Base-by-base conservation (phyloP, 2,329 filamentous ascomycete genomes). In the Conoideocrella luteorostrata region DNA sequence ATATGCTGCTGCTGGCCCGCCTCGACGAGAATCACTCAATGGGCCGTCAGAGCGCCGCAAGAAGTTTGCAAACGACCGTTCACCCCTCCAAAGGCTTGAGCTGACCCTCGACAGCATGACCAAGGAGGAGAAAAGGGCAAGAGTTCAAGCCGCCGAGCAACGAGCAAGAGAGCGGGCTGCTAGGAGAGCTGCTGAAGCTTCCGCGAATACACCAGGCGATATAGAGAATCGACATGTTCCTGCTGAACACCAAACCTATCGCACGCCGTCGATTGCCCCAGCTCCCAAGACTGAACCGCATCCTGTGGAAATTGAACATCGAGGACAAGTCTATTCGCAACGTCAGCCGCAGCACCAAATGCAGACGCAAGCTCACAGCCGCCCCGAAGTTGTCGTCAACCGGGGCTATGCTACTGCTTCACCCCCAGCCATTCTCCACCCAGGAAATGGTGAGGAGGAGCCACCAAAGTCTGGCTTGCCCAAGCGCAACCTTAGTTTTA, bases 81-180 rank as follows among this genome's bases (percentile, higher is more conserved):
- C 91, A 50, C 93, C 94, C 41, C 75, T 98, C 41, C 91, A 98
- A 65, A 93, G 84, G 69, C 78, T 98, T 53, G 91, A 98, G 70
- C 80, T 87, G 58, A 93, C 88, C 56, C 76, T 97, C 57, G 86
- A 85, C 63, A 89, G 86, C 66, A 91, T 96, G 64, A 95, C 86
- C 62, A 97, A 96, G 63, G 90, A 96, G 66, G 90, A 96, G 65
- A 94, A 95, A 64, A 78, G 91, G 51, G 88, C 89, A 7, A 78
- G 88, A 37, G 80, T 91, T 4, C 78, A 89, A 59, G 86, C 91
- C 55, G 88, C 88, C 5, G 91, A 96, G 62, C 74, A 81, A 52
- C 77, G 78, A 34, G 77, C 83, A 15, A 78, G 82, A 53, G 82
- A 91, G 56, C 74, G 72, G 52, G 71, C 69, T 11, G 72, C 72